Conservation (phyloP, 1,139 yeast species). For the Suhomyces coccinellae region DNA sequence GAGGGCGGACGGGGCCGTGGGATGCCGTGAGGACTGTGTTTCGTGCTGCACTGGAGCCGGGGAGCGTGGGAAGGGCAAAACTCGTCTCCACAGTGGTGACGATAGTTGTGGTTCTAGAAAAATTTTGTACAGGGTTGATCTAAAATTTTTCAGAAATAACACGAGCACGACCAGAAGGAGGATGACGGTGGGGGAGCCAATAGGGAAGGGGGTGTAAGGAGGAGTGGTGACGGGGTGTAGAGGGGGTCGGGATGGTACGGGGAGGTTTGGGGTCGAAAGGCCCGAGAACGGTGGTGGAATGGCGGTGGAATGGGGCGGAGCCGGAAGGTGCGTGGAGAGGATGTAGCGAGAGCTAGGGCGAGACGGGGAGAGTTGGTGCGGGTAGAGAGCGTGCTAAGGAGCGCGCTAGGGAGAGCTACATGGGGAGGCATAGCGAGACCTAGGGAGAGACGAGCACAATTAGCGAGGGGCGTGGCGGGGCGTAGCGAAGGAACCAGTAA, state of each 20-base stretch:
- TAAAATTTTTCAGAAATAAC: constrained; percentile 4
- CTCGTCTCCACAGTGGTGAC: constrained; percentile 6
- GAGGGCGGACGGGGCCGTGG: not conserved
- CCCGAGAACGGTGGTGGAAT: not conserved
- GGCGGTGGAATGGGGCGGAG: not conserved
- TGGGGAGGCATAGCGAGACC: not conserved
- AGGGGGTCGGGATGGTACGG: not conserved
- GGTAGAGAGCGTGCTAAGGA: too few relatives aligned
- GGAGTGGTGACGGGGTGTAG: too few relatives aligned
- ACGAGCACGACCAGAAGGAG: constrained; percentile 7
- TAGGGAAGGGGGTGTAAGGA: not conserved
- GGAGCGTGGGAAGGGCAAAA: not conserved
- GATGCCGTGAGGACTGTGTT: not conserved
- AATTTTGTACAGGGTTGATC: constrained; percentile 4
- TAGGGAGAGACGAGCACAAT: not conserved
- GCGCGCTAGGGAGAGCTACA: not conserved
- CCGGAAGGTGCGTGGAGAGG: not conserved
- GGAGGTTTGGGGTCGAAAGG: not conserved
- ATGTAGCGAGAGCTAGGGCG: not conserved
- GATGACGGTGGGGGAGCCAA: not conserved
- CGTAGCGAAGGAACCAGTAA: too few relatives aligned
- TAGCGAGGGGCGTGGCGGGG: too few relatives aligned
- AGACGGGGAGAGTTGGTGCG: not conserved
- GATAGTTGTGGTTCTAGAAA: constrained; percentile 3
- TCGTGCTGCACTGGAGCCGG: not conserved